Conservation (phyloP, 1,284 basidiomycete species). For the Baeospora myosura region DNA sequence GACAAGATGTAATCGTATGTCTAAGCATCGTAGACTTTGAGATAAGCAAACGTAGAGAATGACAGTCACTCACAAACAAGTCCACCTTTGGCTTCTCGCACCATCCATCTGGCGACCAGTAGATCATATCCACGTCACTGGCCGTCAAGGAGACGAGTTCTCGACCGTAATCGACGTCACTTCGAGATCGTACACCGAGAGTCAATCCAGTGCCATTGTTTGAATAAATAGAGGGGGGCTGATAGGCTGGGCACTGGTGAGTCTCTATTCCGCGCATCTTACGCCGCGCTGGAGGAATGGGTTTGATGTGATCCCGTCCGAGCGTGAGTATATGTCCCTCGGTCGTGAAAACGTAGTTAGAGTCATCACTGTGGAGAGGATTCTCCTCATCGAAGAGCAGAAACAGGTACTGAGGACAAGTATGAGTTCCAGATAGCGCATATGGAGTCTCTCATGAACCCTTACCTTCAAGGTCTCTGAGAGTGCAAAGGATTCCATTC, state of each 20-base stretch:
- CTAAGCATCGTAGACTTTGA: conserved; percentile 27
- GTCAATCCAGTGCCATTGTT: conserved; percentile 40
- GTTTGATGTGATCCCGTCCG: conserved; percentile 42
- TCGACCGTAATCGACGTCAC: conserved; percentile 74
- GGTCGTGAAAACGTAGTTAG: conserved; percentile 83
- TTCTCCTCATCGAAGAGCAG: conserved; percentile 87
- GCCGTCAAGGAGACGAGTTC: conserved; percentile 50
- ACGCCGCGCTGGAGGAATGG: conserved; percentile 50
- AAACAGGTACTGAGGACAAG: conserved; percentile 67
- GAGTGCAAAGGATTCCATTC: conserved; percentile 90
- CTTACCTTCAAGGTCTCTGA: conserved; percentile 85
- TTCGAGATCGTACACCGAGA: conserved; percentile 62
- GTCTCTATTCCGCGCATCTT: conserved; percentile 59
- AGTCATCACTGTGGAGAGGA: conserved; percentile 64
- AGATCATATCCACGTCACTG: conserved; percentile 40
- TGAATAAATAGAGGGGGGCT: conserved; percentile 30
- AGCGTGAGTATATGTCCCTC: conserved; percentile 87
- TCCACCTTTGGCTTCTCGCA: conserved; percentile 68
- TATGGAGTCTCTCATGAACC: conserved; percentile 8
- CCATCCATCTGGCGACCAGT: conserved; percentile 64
- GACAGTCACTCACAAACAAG: conserved; percentile 50
- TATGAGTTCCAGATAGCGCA: too few relatives aligned
- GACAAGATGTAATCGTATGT: conserved; percentile 77
- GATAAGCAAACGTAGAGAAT: conserved; percentile 2
- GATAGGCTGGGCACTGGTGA: conserved; percentile 69